phyloP scores from a whole-genome alignment of 1,139 yeast genomes.

The Debaryomyces singareniensis region DNA sequence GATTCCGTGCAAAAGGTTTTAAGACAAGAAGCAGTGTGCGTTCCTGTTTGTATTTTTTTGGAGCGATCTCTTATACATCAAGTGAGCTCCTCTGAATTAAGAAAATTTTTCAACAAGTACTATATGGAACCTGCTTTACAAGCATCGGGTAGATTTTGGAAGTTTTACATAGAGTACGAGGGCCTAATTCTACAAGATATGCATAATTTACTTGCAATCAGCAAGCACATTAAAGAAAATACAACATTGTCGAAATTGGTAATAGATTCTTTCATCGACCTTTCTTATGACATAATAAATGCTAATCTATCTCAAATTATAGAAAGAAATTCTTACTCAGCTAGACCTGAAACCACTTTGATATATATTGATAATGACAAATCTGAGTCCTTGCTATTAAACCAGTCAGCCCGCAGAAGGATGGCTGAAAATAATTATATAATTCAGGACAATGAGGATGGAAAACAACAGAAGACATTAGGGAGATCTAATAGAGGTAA shows the following conservation, averaged over 20 bases:
- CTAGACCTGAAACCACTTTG: constrained; percentile 15
- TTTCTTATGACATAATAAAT: constrained; percentile 15
- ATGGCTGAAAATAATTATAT: constrained; percentile 16
- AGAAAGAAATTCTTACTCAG: constrained; percentile 6
- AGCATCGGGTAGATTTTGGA: constrained; percentile 49
- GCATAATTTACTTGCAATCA: constrained; percentile 34
- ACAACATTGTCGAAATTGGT: constrained; percentile 42
- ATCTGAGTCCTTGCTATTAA: constrained; percentile 23
- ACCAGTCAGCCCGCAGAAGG: constrained; percentile 18
- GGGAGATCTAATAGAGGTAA: constrained; percentile 3
- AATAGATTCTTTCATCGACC: constrained; percentile 32
- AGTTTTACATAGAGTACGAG: constrained; percentile 48
- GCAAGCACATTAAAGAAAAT: constrained; percentile 33
- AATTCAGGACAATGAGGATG: constrained; percentile 3
- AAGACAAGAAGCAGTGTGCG: constrained; percentile 27
- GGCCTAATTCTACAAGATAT: constrained; percentile 33
- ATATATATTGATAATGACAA: constrained; percentile 18
- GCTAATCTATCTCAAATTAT: constrained; percentile 14
- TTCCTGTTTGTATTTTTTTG: constrained; percentile 19
- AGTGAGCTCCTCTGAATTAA: constrained; percentile 5
- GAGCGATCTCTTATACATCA: constrained; percentile 3
- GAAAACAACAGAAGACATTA: background rate
- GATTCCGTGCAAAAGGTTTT: constrained; percentile 9
- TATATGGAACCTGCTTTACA: constrained; percentile 30
- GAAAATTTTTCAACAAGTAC: constrained; percentile 38